Evolutionary conservation across 257 asterid genomes (phyloP), one percentile per base, ranked within the genome.

Genomic region (Rhazya stricta): DNA sequence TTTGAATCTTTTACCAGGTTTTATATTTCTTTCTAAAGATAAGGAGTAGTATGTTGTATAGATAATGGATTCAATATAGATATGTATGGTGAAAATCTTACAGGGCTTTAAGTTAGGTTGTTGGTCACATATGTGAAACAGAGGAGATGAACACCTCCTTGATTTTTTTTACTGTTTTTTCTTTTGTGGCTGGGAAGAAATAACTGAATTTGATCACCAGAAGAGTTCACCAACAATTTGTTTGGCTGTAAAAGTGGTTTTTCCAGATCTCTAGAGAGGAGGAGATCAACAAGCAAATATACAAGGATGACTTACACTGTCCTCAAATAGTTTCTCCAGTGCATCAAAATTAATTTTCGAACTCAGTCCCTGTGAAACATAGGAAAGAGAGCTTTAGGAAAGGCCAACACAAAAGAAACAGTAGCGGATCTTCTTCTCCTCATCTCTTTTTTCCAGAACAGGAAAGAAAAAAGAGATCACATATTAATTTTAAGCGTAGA

Each of bases 251-350:
- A 46, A 19, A 46, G 53, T 2, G 1, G 11, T 16, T 1, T 46
- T 48, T 5, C 4, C 58, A 51, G 5, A 18, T 6, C 9, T 51
- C 25, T 51, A 34, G 46, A n/a, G 16, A 72, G 16, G 10, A 23
- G 54, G 12, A n/a, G 15, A 21, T 5, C 2, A 23, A 50, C 23
- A 19, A 11, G 61, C 19, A 45, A 48, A 11, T 9, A 74, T 37
- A 56, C 32, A 45, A 19, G 21, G 12, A 45, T 32, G 29, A 77
- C 80, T 41, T 77, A 77, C 75, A 43, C 19, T 39, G 30, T 77
- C 70, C 11, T 77, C 80, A 37, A 77, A 77, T 30, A 77, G 71
- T 30, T 69, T 77, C 36, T 77, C 76, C 76, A 77, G 61, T 16
- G 46, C 75, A 8, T 77, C 80, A 42, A 57, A 77, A 27, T 77